Base-by-base conservation (phyloP, 2,329 filamentous ascomycete genomes). In the Metarhizium brunneum region DNA sequence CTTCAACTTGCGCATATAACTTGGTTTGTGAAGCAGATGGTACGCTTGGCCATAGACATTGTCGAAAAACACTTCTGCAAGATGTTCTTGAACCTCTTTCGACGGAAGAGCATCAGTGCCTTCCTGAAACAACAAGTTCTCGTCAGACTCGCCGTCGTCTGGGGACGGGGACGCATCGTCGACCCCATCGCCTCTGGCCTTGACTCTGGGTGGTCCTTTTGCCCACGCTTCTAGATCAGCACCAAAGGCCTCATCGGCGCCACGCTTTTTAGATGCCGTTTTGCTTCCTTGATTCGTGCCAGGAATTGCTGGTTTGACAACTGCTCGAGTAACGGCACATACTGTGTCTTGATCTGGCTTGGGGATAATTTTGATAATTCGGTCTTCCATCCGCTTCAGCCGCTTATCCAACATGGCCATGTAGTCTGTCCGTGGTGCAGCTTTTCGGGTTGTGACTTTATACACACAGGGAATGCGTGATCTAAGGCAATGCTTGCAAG, bases 331-430 rank as follows among this genome's bases (percentile, higher is more conserved):
- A 42, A 95, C 86, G 7, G 80, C 77, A 8, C 80, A 75, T 57
- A 86, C 68, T 30, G 83, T 76, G 47, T 87, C 85, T 59, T 89
- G 81, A 60, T 95, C 91, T 47, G 90, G 82, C 67, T 92, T 95
- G 0, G 94, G 92, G 32, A 97, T 87, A 57, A 92, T 87, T 69
- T 96, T 96, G 73, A 97, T 95, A 59, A 97, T 94, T 56, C 92
- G 86, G 65, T 97, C 92, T 71, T 99, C 94, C 94, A 97, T 97
- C 56, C 92, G 81, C 76, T 95, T 96, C 62, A 97, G 71, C 54
- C 94, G 83, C 73, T 96, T 96, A 73, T 97, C 94, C 64, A 97
- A 75, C 91, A 97, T 97, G 47, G 92, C 91, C 94, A 97, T 97
- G 71, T 97, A 97, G 71, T 97, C 94, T 18, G 94, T 97, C 53